Conservation (phyloP, 2,329 filamentous ascomycete genomes). For the Penicillium sp. region DNA sequence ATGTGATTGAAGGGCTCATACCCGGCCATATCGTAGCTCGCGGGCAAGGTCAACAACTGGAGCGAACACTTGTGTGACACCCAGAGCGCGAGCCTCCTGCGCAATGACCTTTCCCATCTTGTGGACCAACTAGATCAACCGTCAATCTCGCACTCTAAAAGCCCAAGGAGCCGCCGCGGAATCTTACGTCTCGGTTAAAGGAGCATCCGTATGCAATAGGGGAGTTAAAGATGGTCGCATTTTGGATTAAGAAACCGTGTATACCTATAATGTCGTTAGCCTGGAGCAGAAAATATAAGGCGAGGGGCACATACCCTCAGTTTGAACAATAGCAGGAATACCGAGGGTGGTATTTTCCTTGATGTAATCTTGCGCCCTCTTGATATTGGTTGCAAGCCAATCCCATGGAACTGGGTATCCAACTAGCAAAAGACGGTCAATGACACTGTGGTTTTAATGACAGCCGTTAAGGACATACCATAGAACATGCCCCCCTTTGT, state of each 20-base stretch:
- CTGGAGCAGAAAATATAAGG: not conserved
- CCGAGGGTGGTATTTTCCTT: constrained; percentile 66
- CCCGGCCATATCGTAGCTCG: constrained; percentile 68
- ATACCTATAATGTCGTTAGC: constrained; percentile 45
- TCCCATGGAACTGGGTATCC: constrained; percentile 67
- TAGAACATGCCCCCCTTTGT: constrained; percentile 70
- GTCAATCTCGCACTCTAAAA: not conserved
- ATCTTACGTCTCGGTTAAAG: constrained; percentile 60
- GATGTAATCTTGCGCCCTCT: constrained; percentile 69
- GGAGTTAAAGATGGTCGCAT: constrained; percentile 78
- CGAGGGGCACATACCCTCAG: constrained; percentile 54
- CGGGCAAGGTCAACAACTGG: constrained; percentile 71
- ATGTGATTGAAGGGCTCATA: constrained; percentile 37
- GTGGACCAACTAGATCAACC: constrained; percentile 51
- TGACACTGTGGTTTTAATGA: too few relatives aligned
- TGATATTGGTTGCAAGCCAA: constrained; percentile 64
- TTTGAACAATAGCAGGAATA: constrained; percentile 73
- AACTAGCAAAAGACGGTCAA: constrained; percentile 42
- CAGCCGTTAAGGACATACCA: constrained; percentile 25
- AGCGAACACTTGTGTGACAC: constrained; percentile 73
- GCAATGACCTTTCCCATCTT: constrained; percentile 69
- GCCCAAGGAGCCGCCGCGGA: not conserved
- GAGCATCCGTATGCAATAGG: constrained; percentile 73
- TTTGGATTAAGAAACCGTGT: constrained; percentile 70
- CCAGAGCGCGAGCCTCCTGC: constrained; percentile 65